Percentiles rank a stretch among this genome's conserved stretches.
phyloP scores from a whole-genome alignment of 2,329 filamentous ascomycete species.

The Tympanopsis confertula region DNA sequence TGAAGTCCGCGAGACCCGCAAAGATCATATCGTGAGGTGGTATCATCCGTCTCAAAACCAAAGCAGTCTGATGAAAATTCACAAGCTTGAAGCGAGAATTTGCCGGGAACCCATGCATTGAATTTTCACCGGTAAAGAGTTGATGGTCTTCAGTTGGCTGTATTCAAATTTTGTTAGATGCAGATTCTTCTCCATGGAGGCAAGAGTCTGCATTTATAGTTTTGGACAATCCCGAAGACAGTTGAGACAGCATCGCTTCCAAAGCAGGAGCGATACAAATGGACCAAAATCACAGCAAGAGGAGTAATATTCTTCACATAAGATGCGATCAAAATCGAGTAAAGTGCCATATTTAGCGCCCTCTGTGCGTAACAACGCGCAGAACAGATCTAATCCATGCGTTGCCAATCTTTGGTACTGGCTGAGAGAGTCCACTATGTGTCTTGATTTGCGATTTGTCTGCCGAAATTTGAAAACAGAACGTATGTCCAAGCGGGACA shows the following conservation, averaged over 20 bases:
- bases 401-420: constrained; percentile 11
- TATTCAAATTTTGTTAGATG: constrained; percentile 8
- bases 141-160: constrained; percentile 11
- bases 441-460: constrained; percentile 10
- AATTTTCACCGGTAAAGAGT: constrained; percentile 14
- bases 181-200: constrained; percentile 7
- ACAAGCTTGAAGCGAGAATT: constrained; percentile 9
- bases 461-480: constrained; percentile 18
- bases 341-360: constrained; percentile 12
- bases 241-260: constrained; percentile 14
- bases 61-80: constrained; percentile 9
- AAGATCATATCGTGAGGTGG: constrained; percentile 5
- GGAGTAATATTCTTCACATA: constrained; percentile 14
- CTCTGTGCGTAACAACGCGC: constrained; percentile 14
- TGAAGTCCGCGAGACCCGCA: constrained; percentile 7
- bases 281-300: constrained; percentile 12
- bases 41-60: constrained; percentile 6
- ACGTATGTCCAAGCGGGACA: constrained; percentile 15
- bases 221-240: constrained; percentile 12
- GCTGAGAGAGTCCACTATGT: constrained; percentile 9
- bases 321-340: constrained; percentile 8
- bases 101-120: constrained; percentile 8
- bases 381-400: constrained; percentile 15
- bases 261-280: constrained; percentile 13
- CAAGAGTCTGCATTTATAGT: constrained; percentile 9